Conservation (phyloP, 805 yeast genomes). For the Suhomyces vadensis region DNA sequence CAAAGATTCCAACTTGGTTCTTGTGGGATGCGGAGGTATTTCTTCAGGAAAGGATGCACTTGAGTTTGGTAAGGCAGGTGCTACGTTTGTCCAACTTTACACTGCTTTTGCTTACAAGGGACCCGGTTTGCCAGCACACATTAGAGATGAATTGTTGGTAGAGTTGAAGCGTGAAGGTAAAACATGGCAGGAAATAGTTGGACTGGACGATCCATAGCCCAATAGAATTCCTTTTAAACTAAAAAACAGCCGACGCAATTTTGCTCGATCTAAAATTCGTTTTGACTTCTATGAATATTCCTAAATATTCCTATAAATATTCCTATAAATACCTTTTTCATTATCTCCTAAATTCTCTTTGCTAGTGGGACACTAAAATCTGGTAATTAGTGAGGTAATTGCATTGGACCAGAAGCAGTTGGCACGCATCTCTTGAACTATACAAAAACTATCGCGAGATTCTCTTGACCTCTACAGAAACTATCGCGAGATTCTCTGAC, state of each 20-base stretch:
- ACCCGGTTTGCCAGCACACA: conserved; percentile 67
- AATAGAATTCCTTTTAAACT: background rate
- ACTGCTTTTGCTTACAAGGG: conserved; percentile 93
- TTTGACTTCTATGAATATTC: too few relatives aligned
- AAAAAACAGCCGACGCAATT: background rate
- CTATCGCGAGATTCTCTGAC: too few relatives aligned
- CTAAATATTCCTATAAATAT: too few relatives aligned
- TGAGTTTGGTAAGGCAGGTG: conserved; percentile 93
- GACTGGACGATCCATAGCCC: conserved; percentile 43
- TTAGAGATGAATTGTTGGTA: conserved; percentile 40
- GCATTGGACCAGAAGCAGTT: too few relatives aligned
- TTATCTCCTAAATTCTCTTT: too few relatives aligned
- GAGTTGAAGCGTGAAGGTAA: conserved; percentile 70
- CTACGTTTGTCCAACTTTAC: conserved; percentile 81
- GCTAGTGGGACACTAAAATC: too few relatives aligned
- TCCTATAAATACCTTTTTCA: too few relatives aligned
- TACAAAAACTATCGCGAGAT: too few relatives aligned
- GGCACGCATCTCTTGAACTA: too few relatives aligned
- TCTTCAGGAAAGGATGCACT: conserved; percentile 83
- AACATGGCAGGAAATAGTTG: conserved; percentile 81
- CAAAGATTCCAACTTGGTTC: conserved; percentile 68
- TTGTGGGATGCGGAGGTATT: conserved; percentile 95
- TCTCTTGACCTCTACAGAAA: too few relatives aligned
- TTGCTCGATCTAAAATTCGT: too few relatives aligned
- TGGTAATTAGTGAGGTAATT: too few relatives aligned